Evolutionary conservation across 2,329 filamentous ascomycete species (phyloP).

Genomic region (Talaromyces sp.): DNA sequence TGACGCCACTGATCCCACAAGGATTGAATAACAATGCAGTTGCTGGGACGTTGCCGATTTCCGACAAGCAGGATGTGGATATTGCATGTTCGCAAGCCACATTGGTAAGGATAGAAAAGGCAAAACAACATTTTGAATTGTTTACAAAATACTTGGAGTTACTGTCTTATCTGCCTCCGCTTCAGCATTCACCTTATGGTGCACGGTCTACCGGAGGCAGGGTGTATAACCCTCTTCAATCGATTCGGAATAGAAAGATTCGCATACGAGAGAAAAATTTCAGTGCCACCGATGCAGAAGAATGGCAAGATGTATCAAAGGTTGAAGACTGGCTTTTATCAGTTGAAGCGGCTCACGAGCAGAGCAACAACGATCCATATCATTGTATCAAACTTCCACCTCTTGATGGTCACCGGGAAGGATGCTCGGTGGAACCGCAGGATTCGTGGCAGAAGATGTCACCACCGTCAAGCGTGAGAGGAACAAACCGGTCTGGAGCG

Average conservation of each 20-base stretch:
- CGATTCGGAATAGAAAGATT: conserved; percentile 84
- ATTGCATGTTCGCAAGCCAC: conserved; percentile 70
- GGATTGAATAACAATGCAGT: conserved; percentile 1
- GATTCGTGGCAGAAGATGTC: conserved; percentile 29
- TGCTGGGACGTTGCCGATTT: conserved; percentile 26
- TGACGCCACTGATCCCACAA: background rate
- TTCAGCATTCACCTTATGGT: conserved; percentile 39
- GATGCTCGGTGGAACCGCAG: conserved; percentile 19
- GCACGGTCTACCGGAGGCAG: conserved; percentile 50
- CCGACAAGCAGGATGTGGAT: conserved; percentile 30
- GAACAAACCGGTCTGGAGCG: conserved; percentile 42
- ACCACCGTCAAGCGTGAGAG: conserved; percentile 41
- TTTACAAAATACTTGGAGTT: conserved; percentile 78
- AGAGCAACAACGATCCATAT: conserved; percentile 45
- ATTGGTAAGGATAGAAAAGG: conserved; percentile 74
- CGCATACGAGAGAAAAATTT: conserved; percentile 71
- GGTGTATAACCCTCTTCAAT: conserved; percentile 85
- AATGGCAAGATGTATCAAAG: conserved; percentile 68
- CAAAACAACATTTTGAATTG: conserved; percentile 79
- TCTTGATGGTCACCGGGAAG: conserved; percentile 31
- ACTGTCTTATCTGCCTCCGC: conserved; percentile 71
- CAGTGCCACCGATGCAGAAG: conserved; percentile 70
- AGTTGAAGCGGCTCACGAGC: conserved; percentile 51
- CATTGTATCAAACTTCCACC: conserved; percentile 44
- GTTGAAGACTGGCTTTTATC: conserved; percentile 75